Evolutionary conservation across 164 flowering plant species (phyloP).

Genomic region (Tinospora cordifolia): DNA sequence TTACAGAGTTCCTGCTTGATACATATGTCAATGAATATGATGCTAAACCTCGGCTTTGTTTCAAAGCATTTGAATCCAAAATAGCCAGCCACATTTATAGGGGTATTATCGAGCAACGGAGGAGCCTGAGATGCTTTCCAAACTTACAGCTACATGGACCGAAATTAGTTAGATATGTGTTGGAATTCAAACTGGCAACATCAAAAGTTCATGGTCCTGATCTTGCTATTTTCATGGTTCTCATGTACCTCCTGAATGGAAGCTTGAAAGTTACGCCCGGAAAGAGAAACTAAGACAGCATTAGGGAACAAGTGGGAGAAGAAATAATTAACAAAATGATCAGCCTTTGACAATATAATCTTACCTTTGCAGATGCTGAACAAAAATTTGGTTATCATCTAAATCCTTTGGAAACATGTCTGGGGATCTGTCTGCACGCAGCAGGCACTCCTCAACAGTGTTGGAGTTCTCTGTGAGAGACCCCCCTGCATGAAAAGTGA

Average conservation of each 20-base stretch:
- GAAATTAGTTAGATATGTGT: not conserved
- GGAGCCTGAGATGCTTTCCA: not conserved
- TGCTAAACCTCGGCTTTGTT: not conserved
- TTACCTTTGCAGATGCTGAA: conserved; percentile 27
- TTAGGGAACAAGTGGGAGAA: not conserved
- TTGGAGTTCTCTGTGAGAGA: conserved; percentile 14
- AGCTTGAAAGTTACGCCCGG: conserved; percentile 9
- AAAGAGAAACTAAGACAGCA: conserved; percentile 1
- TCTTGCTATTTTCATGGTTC: conserved; percentile 1
- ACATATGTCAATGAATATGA: not conserved
- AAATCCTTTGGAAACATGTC: conserved; percentile 17
- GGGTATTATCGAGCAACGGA: not conserved
- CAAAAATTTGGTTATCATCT: conserved; percentile 16
- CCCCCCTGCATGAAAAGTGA: conserved; percentile 17
- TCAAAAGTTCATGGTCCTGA: conserved; percentile 2
- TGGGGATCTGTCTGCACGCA: conserved; percentile 18
- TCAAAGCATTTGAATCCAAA: conserved; percentile 5
- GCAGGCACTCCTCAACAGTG: conserved; percentile 19
- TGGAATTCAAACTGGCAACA: not conserved
- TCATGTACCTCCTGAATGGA: conserved; percentile 12
- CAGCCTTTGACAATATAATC: not conserved
- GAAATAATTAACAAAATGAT: not conserved
- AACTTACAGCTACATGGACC: not conserved
- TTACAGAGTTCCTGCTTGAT: conserved; percentile 3
- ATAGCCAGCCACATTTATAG: not conserved